A percentile compares a stretch with the other conserved stretches of the same genome.
Conservation (phyloP, 2,329 filamentous ascomycete species). For the Cercospora zeae-maydis region DNA sequence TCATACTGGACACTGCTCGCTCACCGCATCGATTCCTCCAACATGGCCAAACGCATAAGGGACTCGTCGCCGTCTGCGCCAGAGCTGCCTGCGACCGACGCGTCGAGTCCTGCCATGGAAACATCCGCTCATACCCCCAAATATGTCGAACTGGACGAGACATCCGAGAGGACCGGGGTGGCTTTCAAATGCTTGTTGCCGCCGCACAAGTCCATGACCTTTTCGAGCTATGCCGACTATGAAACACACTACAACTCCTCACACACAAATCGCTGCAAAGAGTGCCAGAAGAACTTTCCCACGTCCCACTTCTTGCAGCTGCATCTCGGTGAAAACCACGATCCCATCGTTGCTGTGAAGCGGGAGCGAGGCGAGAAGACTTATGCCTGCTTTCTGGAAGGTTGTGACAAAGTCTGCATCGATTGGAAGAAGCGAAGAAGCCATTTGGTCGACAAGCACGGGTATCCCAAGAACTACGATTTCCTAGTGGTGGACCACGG, state of each 20-base stretch:
- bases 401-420: conserved; percentile 78
- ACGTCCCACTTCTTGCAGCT: conserved; percentile 73
- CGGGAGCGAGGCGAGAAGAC: conserved; percentile 82
- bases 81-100: conserved; percentile 42
- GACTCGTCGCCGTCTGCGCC: conserved; percentile 30
- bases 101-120: conserved; percentile 22
- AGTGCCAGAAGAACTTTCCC: conserved; percentile 85
- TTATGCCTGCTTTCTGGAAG: conserved; percentile 87
- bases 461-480: conserved; percentile 82
- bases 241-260: conserved; percentile 78
- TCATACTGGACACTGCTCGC: not conserved
- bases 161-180: conserved; percentile 23
- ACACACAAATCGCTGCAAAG: conserved; percentile 79
- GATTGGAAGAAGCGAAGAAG: conserved; percentile 79
- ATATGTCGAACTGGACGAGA: conserved; percentile 54
- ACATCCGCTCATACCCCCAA: conserved; percentile 36
- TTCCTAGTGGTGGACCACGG: conserved; percentile 83
- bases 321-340: conserved; percentile 89
- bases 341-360: conserved; percentile 68
- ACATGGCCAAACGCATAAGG: conserved; percentile 15
- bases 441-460: conserved; percentile 91
- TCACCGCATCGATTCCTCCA: conserved; percentile 4
- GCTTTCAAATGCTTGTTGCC: conserved; percentile 79
- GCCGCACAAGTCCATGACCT: conserved; percentile 70
- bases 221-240: conserved; percentile 74